Percentiles rank a stretch among this genome's conserved stretches.
Evolutionary conservation across 345 rosid genomes (phyloP).

Genomic region (Salix viminalis): DNA sequence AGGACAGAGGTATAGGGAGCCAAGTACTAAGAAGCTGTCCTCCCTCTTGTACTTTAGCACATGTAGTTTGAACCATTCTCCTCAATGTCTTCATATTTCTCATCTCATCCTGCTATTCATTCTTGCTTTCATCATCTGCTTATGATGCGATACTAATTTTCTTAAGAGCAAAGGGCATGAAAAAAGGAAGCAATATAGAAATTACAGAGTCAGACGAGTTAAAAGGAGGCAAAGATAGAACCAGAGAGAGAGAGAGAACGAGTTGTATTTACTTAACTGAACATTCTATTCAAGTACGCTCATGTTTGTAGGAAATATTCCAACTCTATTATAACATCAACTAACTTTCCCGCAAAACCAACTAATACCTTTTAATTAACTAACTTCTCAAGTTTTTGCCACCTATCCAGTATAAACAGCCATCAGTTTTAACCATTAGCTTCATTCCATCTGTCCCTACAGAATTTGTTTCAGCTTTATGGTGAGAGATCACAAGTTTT

Average conservation of each 20-base stretch:
- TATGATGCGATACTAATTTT: not conserved
- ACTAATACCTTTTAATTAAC: not conserved
- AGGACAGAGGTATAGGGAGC: not conserved
- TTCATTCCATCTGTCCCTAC: not conserved
- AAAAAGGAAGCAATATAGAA: not conserved
- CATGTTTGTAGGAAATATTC: not conserved
- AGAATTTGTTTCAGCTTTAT: not conserved
- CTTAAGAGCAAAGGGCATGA: not conserved
- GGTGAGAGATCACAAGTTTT: not conserved
- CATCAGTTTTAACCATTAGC: not conserved
- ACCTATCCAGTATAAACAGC: not conserved
- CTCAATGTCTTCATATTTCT: not conserved
- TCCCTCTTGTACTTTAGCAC: not conserved
- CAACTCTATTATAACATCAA: not conserved
- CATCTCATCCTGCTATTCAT: not conserved
- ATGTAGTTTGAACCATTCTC: not conserved
- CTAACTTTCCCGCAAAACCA: not conserved
- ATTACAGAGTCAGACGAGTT: not conserved
- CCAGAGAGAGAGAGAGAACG: not conserved
- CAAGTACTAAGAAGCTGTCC: not conserved
- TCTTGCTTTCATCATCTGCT: not conserved
- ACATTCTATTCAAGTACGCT: not conserved
- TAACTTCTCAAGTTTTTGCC: not conserved
- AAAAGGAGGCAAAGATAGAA: not conserved
- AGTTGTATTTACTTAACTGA: not conserved